phyloP scores from a whole-genome alignment of 306 rosid genomes.

The Sphenostylis stenocarpa region DNA sequence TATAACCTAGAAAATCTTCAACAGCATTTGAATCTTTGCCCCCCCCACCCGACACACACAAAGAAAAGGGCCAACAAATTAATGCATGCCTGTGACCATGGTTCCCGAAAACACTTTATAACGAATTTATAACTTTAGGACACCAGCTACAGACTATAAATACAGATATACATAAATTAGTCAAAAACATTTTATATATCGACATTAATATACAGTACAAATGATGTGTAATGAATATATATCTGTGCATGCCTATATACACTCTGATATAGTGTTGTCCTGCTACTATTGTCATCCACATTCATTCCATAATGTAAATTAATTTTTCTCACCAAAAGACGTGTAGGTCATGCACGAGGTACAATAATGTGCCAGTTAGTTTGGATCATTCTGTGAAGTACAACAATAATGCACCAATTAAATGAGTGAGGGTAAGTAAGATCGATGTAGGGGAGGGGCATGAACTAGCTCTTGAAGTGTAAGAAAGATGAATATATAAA shows the following conservation, averaged over 20 bases:
- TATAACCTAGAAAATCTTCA: neutral
- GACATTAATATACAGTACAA: neutral
- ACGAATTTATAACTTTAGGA: neutral
- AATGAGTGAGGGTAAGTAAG: neutral
- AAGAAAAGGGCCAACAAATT: neutral
- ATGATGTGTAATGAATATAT: conserved; percentile 1
- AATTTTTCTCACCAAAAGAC: neutral
- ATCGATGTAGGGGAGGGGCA: neutral
- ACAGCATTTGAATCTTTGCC: neutral
- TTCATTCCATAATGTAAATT: neutral
- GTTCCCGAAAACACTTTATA: neutral
- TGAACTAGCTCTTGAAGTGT: conserved; percentile 1
- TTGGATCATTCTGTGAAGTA: conserved; percentile 13
- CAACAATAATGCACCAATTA: conserved; percentile 30
- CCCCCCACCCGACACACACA: neutral
- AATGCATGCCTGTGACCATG: neutral
- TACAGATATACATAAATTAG: neutral
- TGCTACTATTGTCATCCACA: neutral
- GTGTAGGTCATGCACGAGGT: conserved; percentile 16
- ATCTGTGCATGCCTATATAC: conserved; percentile 8
- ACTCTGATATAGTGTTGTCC: neutral
- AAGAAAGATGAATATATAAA: neutral
- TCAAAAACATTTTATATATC: neutral
- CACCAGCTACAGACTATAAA: neutral
- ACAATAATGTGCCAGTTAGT: conserved; percentile 25